A percentile compares a stretch with the other conserved stretches of the same genome.
These are phyloP conservation scores for Acacia crassicarpa DNA, from an alignment of 306 rosid genomes.

Conservation along the genomic window DNA sequence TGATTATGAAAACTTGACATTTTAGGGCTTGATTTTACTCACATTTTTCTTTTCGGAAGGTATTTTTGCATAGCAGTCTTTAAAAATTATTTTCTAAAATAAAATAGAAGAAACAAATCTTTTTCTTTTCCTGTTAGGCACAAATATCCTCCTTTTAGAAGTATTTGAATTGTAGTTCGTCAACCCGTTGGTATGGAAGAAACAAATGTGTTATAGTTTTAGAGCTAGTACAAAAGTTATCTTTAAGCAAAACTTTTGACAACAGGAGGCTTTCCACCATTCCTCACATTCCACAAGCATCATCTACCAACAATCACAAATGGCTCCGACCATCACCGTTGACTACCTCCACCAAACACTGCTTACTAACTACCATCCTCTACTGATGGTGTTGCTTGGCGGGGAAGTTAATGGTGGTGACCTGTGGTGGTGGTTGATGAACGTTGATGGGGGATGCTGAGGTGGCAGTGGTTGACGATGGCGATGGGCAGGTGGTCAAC, in stretches of 20 bases:
- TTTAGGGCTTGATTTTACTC: no score
- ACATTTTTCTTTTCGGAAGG: no score
- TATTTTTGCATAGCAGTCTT: no score
- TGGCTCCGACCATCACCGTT: background rate
- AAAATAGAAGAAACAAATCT: no score
- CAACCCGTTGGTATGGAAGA: no score
- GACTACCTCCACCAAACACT: background rate
- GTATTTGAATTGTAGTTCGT: no score
- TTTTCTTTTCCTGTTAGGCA: rapidly evolving
- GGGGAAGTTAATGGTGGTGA: background rate
- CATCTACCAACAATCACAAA: background rate
- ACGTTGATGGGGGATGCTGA: background rate
- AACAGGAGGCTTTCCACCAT: no score
- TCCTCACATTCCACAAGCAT: background rate
- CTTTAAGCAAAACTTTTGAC: background rate
- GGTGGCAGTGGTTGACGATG: background rate
- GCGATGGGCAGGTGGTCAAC: no score
- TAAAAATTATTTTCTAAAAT: no score
- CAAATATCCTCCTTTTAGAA: no score
- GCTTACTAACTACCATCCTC: background rate
- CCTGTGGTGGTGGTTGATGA: background rate
- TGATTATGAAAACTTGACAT: background rate
- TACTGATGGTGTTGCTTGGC: background rate
- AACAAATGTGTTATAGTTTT: background rate
- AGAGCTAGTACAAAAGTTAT: background rate